These are phyloP conservation scores for Diaporthe amygdali DNA, from an alignment of 2,329 filamentous ascomycete genomes.

Conservation along the genomic window DNA sequence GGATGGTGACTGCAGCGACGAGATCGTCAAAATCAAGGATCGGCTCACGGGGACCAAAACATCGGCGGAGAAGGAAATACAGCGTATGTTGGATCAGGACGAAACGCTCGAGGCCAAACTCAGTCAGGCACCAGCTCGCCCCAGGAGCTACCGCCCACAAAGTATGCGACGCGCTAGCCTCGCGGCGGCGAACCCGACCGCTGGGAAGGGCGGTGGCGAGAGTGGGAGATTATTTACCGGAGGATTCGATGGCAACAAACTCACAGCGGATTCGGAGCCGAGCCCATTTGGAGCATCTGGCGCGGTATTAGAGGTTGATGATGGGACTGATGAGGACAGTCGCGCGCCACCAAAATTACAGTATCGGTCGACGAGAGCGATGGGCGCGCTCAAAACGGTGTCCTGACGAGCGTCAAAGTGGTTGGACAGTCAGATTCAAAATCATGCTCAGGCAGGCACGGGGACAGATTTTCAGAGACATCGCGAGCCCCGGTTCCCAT, in stretches of 20 bases:
- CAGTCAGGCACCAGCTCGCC: conserved; percentile 44
- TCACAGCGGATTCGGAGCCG: conserved; percentile 7
- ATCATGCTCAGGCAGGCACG: not conserved
- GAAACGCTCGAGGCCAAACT: conserved; percentile 46
- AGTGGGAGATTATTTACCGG: not conserved
- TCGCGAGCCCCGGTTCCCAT: no score
- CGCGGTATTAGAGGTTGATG: conserved; percentile 44
- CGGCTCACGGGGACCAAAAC: conserved; percentile 69
- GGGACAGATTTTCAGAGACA: not conserved
- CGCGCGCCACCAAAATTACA: conserved; percentile 42
- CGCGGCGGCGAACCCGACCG: conserved; percentile 32
- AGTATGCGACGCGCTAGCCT: conserved; percentile 51
- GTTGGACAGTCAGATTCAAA: not conserved
- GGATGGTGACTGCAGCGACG: conserved; percentile 81
- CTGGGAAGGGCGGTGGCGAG: not conserved
- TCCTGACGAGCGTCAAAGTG: not conserved
- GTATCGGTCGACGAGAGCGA: conserved; percentile 47
- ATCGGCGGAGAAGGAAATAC: conserved; percentile 64
- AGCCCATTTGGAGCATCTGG: conserved; percentile 7
- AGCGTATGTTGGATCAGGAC: conserved; percentile 58
- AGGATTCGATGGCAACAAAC: not conserved
- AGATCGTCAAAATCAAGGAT: conserved; percentile 72
- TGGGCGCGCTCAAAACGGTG: conserved; percentile 25
- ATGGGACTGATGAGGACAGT: conserved; percentile 43
- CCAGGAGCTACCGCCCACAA: conserved; percentile 56